A percentile compares a stretch with the other conserved stretches of the same genome.
Conservation (phyloP, 352 stramenopile species). For the Globisporangium parvum region DNA sequence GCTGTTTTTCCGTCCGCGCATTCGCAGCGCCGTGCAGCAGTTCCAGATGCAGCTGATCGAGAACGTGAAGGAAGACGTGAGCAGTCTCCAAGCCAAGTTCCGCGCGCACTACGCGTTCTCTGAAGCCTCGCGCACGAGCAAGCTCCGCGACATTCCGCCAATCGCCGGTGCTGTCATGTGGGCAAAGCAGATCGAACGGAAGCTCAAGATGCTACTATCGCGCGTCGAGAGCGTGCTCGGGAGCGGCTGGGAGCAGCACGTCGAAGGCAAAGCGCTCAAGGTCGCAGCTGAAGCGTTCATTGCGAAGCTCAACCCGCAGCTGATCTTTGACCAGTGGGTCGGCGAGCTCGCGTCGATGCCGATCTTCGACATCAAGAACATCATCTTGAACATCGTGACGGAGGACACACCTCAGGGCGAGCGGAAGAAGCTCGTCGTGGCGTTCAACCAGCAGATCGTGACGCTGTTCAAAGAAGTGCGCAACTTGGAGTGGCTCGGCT, state of each 20-base stretch:
- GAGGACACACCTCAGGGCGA: slow-evolving; percentile 68
- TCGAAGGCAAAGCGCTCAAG: slow-evolving; percentile 96
- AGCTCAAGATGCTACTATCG: slow-evolving; percentile 95
- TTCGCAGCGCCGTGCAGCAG: slow-evolving; percentile 95
- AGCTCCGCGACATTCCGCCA: slow-evolving; percentile 95
- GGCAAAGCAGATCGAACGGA: slow-evolving; percentile 99
- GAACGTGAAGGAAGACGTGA: slow-evolving; percentile 96
- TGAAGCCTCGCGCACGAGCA: slow-evolving; percentile 90
- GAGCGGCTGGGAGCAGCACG: slow-evolving; percentile 95
- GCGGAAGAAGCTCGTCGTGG: slow-evolving; percentile 76
- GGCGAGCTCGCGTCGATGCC: slow-evolving; percentile 86
- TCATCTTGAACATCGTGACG: slow-evolving; percentile 87
- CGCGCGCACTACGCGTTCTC: slow-evolving; percentile 95
- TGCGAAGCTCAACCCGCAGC: slow-evolving; percentile 79
- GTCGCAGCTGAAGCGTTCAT: slow-evolving; percentile 84
- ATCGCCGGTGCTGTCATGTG: slow-evolving; percentile 98
- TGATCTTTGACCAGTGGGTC: slow-evolving; percentile 96
- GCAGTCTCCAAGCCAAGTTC: slow-evolving; percentile 95
- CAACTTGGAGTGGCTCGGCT: slow-evolving; percentile 98
- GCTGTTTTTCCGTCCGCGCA: slow-evolving; percentile 94
- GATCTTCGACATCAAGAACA: slow-evolving; percentile 90
- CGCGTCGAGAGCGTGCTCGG: slow-evolving; percentile 97
- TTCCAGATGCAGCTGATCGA: slow-evolving; percentile 99
- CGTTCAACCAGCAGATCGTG: slow-evolving; percentile 98
- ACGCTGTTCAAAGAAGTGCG: slow-evolving; percentile 98